Evolutionary conservation across 805 yeast genomes (phyloP).

Genomic region (Maudiozyma serrabonitensis): DNA sequence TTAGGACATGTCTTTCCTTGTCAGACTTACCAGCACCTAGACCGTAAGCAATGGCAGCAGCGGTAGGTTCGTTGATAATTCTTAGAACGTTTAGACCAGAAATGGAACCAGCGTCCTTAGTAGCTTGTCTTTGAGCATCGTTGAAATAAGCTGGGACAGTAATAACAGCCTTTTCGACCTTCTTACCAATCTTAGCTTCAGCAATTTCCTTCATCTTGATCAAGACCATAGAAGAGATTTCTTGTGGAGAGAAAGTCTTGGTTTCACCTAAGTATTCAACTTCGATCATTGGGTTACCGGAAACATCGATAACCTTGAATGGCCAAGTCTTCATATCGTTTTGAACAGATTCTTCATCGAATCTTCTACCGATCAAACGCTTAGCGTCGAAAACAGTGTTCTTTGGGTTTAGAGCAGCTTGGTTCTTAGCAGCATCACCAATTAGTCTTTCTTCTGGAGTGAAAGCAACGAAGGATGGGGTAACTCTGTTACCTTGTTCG

Average conservation of each 20-base stretch:
- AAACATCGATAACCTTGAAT: constrained; percentile 56
- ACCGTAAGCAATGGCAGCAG: constrained; percentile 76
- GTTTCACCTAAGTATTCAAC: constrained; percentile 62
- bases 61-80: constrained; percentile 40
- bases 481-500: constrained; percentile 92
- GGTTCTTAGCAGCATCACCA: constrained; percentile 78
- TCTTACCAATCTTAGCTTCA: constrained; percentile 64
- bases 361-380: constrained; percentile 75
- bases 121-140: constrained; percentile 75
- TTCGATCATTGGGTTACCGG: constrained; percentile 58
- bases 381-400: constrained; percentile 77
- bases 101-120: constrained; percentile 75
- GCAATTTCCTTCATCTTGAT: constrained; percentile 77
- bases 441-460: constrained; percentile 67
- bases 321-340: constrained; percentile 90
- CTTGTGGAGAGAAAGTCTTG: constrained; percentile 64
- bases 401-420: constrained; percentile 68
- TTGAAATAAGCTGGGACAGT: constrained; percentile 76
- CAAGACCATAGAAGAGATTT: constrained; percentile 66
- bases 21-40: constrained; percentile 13
- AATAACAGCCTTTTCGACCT: constrained; percentile 65
- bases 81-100: constrained; percentile 71
- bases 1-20: constrained; percentile 36
- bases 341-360: constrained; percentile 66
- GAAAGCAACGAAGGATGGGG: constrained; percentile 73